Base-by-base conservation (phyloP, 2,329 filamentous ascomycete genomes). In the Rhynchosporium graminicola region DNA sequence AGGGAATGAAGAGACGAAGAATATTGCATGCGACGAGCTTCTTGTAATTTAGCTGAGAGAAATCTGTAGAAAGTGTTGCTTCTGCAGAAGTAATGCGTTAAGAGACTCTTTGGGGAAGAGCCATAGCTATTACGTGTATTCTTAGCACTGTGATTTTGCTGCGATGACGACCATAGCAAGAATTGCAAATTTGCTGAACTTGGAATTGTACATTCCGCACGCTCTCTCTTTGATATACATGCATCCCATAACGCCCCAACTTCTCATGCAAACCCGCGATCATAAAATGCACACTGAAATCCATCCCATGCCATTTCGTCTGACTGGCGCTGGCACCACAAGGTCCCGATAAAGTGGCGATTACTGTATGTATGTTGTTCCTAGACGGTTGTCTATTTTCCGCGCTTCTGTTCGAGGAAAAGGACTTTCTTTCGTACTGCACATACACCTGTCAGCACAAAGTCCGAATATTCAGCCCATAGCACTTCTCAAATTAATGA, bases 371-470 rank as follows among this genome's bases (percentile, higher is more conserved):
- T 42, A 47, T 47, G 38, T 29, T 9, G 43, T 31, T 13, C 31
- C n/a, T 5, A 40, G 31, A 33, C 12, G 33, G 10, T 51, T 47
- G 50, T 68, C 72, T 78, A 83, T 78, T 84, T 87, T 61, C 83
- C 89, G 75, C 92, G 89, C 76, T 96, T 97, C 74, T 91, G 87
- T 76, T 99, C 95, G 62, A 98, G 84, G 78, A 99, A 99, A 36
- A 99, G 83, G 38, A 99, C 95, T 80, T 97, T 90, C 81, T 94
- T 92, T 77, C 92, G 90, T 60, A 99, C 95, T 96, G 70, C 36
- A 69, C 9, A 56, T 10, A 13, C 4, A 42, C 52, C 3, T 12
- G 36, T 62, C 20, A 38, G 26, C 40, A 64, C 61, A 38, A 67
- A 56, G 46, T 54, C 43, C 40, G 9, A 9, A 6, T 6, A 28